phyloP scores from a whole-genome alignment of 768 basidiomycete genomes.

The Coprinopsis sp. region DNA sequence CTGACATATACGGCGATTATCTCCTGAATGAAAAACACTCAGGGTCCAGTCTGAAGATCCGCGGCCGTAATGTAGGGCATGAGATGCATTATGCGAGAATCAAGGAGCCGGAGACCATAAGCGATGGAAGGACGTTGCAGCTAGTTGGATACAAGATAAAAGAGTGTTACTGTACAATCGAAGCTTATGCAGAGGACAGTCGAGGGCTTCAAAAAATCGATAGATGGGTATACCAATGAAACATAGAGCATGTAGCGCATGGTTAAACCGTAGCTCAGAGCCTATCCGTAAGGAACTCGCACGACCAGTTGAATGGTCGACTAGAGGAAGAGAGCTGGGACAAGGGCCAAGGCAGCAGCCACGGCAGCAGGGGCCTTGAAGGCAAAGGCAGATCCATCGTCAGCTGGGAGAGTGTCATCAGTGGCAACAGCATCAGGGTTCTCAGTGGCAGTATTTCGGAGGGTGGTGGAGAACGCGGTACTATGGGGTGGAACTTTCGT shows the following conservation, averaged over 20 bases:
- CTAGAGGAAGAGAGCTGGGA: conserved; percentile 5
- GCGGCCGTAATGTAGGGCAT: neutral
- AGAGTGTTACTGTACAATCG: too few relatives aligned
- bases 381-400: neutral
- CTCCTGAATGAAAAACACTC: too few relatives aligned
- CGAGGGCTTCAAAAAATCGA: too few relatives aligned
- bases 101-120: neutral
- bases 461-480: neutral
- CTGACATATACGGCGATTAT: too few relatives aligned
- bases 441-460: neutral
- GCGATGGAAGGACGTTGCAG: neutral
- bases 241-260: neutral
- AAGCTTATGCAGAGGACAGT: too few relatives aligned
- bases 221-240: too few relatives aligned
- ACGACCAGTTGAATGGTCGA: neutral
- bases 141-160: too few relatives aligned
- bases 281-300: too few relatives aligned
- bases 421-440: neutral
- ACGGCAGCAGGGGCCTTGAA: neutral
- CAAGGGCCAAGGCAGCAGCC: neutral
- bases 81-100: neutral
- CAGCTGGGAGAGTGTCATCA: conserved; percentile 3
- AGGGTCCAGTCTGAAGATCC: too few relatives aligned
- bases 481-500: neutral
- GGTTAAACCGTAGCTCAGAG: neutral